Evolutionary conservation across 768 basidiomycete species (phyloP).

Genomic region (Tubosaeta brunneosetosa): DNA sequence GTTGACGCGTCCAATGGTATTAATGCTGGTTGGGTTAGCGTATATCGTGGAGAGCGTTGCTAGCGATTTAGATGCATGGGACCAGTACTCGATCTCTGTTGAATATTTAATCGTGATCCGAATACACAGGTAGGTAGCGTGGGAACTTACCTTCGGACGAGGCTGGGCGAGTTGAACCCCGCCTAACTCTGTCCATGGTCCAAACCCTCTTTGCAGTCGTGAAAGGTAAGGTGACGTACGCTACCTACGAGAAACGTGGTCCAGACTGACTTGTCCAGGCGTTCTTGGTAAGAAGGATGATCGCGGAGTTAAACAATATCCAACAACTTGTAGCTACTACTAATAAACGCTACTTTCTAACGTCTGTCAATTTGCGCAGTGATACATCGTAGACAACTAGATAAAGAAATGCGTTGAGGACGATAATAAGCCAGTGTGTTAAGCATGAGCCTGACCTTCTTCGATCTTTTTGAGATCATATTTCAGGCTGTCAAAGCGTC

Average conservation of each 20-base stretch:
- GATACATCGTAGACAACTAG: conserved; percentile 85
- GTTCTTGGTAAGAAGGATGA: conserved; percentile 5
- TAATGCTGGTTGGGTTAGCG: conserved; percentile 43
- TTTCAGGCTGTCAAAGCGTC: conserved; percentile 77
- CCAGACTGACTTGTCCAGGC: neutral
- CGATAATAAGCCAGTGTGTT: neutral
- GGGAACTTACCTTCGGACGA: conserved; percentile 66
- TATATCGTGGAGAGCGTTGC: conserved; percentile 51
- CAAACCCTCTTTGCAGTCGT: neutral
- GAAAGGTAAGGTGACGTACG: conserved; percentile 1
- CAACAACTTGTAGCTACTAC: too few species aligned
- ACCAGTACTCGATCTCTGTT: conserved; percentile 74
- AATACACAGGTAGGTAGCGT: conserved; percentile 13
- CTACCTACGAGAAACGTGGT: conserved; percentile 7
- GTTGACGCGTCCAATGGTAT: conserved; percentile 70
- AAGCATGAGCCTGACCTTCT: conserved; percentile 52
- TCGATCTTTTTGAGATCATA: conserved; percentile 88
- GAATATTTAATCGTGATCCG: neutral
- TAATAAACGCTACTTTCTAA: neutral
- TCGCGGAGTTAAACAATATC: conserved; percentile 18
- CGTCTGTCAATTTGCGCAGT: conserved; percentile 50
- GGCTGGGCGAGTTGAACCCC: conserved; percentile 59
- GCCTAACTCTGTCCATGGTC: conserved; percentile 60
- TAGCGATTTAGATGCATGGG: conserved; percentile 59
- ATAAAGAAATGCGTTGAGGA: neutral